These are phyloP conservation scores for Bodo saltans DNA, from an alignment of 78 protist species.

Conservation along the genomic window DNA sequence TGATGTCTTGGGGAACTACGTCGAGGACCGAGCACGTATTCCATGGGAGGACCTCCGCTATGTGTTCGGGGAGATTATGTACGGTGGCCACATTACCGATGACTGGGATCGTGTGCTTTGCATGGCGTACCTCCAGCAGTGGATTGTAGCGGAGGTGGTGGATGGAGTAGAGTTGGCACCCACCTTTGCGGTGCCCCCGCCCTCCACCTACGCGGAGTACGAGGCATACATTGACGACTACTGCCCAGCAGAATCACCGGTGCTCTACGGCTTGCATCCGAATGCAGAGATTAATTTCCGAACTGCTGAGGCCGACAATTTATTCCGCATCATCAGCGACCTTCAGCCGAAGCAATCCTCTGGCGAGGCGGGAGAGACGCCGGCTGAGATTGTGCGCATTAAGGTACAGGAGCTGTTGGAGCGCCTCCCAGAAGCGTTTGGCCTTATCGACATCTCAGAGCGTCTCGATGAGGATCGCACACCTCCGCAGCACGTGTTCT, in stretches of 20 bases:
- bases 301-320: conserved; percentile 35
- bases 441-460: conserved; percentile 11
- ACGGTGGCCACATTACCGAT: conserved; percentile 90
- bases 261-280: conserved; percentile 77
- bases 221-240: conserved; percentile 52
- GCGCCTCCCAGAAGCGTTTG: conserved; percentile 27
- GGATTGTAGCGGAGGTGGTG: conserved; percentile 49
- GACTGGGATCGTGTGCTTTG: conserved; percentile 75
- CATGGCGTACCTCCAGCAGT: conserved; percentile 56
- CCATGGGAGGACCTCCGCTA: conserved; percentile 89
- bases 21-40: conserved; percentile 54
- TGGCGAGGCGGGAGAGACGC: conserved; percentile 15
- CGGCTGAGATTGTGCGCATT: conserved; percentile 28
- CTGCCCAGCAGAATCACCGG: conserved; percentile 73
- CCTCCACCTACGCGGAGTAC: conserved; percentile 39
- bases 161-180: conserved; percentile 53
- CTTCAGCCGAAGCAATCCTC: conserved; percentile 39
- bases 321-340: conserved; percentile 57
- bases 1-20: conserved; percentile 66
- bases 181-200: conserved; percentile 42
- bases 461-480: conserved; percentile 10
- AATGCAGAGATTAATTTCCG: conserved; percentile 81
- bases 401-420: conserved; percentile 39
- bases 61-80: conserved; percentile 88
- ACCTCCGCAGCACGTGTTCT: conserved; percentile 43